Evolutionary conservation across 257 asterid genomes (phyloP).

Genomic region (Agastache rugosa): DNA sequence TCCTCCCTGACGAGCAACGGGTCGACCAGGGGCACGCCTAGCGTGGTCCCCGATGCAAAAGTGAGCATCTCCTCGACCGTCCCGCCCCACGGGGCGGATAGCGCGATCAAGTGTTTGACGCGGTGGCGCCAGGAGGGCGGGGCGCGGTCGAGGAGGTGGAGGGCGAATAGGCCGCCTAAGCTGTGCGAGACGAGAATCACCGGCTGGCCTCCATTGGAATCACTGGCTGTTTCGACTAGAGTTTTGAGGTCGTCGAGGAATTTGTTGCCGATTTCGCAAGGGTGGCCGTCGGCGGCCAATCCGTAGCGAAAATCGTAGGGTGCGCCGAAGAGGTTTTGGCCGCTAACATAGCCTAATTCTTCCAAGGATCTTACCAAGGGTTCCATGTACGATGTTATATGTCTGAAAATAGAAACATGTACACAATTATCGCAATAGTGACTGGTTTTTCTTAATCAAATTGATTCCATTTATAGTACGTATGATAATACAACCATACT

Average conservation of each 20-base stretch:
- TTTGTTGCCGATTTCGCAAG: slow-evolving; percentile 55
- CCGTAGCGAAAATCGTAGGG: slow-evolving; percentile 91
- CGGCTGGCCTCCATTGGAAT: slow-evolving; percentile 59
- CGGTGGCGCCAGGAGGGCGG: slow-evolving; percentile 59
- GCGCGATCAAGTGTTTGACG: slow-evolving; percentile 70
- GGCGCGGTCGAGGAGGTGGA: slow-evolving; percentile 61
- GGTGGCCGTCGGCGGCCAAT: slow-evolving; percentile 72
- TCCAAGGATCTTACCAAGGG: slow-evolving; percentile 63
- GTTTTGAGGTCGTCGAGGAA: slow-evolving; percentile 58
- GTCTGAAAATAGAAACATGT: slow-evolving; percentile 48
- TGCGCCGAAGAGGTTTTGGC: slow-evolving; percentile 74
- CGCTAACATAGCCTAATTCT: slow-evolving; percentile 62
- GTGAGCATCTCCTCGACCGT: slow-evolving; percentile 71
- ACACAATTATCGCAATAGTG: neutral
- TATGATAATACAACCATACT: no score
- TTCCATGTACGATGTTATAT: slow-evolving; percentile 72
- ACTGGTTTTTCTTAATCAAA: neutral
- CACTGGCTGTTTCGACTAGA: slow-evolving; percentile 62
- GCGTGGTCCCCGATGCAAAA: slow-evolving; percentile 71
- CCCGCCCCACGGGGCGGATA: slow-evolving; percentile 96
- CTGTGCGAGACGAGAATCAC: slow-evolving; percentile 80
- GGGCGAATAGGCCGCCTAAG: slow-evolving; percentile 71
- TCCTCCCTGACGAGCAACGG: slow-evolving; percentile 71
- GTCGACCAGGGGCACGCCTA: slow-evolving; percentile 75
- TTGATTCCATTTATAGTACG: no score